Conservation (phyloP, 805 yeast genomes). For the Teunomyces funiuensis region DNA sequence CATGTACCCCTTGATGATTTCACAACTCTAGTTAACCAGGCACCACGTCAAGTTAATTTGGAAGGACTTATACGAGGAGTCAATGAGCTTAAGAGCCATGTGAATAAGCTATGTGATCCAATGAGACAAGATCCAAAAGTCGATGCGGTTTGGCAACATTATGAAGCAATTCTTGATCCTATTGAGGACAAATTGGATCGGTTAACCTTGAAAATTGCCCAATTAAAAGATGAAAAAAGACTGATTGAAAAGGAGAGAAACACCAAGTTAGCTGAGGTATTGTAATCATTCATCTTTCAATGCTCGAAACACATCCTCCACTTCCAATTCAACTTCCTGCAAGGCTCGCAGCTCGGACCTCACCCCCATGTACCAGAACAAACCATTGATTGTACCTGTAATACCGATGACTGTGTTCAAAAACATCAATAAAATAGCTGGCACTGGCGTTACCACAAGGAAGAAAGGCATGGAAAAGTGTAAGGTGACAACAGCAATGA, state of each 20-base stretch:
- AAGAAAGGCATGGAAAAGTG: conserved; percentile 59
- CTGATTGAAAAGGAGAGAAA: background rate
- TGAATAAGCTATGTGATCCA: background rate
- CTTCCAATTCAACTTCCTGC: conserved; percentile 71
- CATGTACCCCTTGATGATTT: background rate
- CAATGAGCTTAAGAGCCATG: conserved; percentile 1
- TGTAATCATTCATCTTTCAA: conserved; percentile 1
- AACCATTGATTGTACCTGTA: conserved; percentile 72
- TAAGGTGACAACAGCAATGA: conserved; percentile 42
- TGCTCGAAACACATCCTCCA: conserved; percentile 30
- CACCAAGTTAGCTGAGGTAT: background rate
- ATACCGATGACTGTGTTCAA: conserved; percentile 54
- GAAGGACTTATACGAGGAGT: background rate
- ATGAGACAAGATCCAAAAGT: background rate
- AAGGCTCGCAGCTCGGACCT: conserved; percentile 77
- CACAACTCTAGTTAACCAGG: background rate
- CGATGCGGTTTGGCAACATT: background rate
- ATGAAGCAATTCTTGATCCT: background rate
- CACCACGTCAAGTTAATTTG: background rate
- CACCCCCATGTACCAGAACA: conserved; percentile 78
- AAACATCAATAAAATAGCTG: conserved; percentile 47
- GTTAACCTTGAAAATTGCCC: background rate
- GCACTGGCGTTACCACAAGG: conserved; percentile 61
- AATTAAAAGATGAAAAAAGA: background rate
- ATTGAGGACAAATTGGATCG: background rate